Evolutionary conservation across 495 filamentous ascomycete species (phyloP).

Genomic region (Neurospora sp.): DNA sequence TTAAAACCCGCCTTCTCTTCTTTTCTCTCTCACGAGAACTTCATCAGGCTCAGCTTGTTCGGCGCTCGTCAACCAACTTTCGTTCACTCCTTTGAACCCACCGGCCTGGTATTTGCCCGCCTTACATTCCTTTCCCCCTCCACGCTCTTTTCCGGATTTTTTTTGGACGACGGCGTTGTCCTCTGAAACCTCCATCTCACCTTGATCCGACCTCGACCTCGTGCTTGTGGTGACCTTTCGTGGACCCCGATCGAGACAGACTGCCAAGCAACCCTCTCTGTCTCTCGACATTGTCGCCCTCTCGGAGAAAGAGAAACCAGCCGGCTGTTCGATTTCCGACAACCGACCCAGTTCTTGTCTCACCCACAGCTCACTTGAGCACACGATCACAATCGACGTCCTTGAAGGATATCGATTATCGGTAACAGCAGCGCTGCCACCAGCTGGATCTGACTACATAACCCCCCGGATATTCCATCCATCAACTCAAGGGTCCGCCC

Average conservation of each 20-base stretch:
- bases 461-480: conserved; percentile 1
- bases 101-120: background rate
- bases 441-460: conserved; percentile 29
- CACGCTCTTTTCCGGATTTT: conserved; percentile 2
- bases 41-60: conserved; percentile 3
- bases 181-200: background rate
- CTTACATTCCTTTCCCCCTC: background rate
- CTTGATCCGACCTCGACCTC: conserved; percentile 6
- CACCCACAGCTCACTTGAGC: conserved; percentile 14
- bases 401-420: conserved; percentile 24
- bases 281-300: conserved; percentile 17
- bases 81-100: conserved; percentile 14
- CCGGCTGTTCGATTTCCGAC: conserved; percentile 21
- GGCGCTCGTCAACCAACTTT: conserved; percentile 10
- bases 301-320: conserved; percentile 10
- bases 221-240: conserved; percentile 6
- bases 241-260: conserved; percentile 11
- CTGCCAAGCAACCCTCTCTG: conserved; percentile 1
- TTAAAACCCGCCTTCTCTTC: conserved; percentile 15
- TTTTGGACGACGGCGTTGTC: conserved; percentile 12
- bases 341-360: conserved; percentile 22
- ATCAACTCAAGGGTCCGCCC: background rate
- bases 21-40: conserved; percentile 14
- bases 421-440: conserved; percentile 27
- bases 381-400: conserved; percentile 19